phyloP scores from a whole-genome alignment of 75 land plant species.

The Pinus tabuliformis region DNA sequence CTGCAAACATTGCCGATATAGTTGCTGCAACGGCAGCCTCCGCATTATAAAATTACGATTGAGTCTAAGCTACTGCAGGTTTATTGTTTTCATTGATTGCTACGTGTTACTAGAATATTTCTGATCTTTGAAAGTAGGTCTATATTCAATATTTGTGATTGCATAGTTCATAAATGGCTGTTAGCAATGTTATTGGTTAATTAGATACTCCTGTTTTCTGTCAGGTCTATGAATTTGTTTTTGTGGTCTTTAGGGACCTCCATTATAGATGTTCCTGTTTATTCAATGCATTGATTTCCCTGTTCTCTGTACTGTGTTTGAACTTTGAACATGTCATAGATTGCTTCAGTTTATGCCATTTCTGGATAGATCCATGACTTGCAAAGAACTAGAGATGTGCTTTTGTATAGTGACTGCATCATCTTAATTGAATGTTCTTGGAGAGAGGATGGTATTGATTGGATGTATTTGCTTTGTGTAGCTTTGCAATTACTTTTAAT shows the following conservation, averaged over 20 bases:
- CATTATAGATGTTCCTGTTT: background rate
- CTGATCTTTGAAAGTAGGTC: too few species aligned
- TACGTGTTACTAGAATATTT: too few species aligned
- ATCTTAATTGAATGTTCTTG: background rate
- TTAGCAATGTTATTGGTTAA: too few species aligned
- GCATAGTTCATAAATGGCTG: too few species aligned
- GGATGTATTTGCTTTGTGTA: constrained; percentile 18
- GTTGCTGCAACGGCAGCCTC: too few species aligned
- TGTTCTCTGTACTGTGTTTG: background rate
- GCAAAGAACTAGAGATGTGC: background rate
- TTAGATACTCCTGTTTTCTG: too few species aligned
- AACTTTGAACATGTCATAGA: background rate
- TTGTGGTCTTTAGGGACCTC: background rate
- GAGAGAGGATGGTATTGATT: background rate
- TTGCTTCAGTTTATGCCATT: background rate
- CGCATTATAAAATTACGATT: too few species aligned
- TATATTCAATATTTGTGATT: too few species aligned
- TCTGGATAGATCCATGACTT: constrained; percentile 1
- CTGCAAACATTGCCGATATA: too few species aligned
- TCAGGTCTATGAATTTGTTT: background rate
- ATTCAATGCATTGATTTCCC: background rate
- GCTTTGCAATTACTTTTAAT: constrained; percentile 91
- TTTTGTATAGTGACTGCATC: background rate
- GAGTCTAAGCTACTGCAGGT: too few species aligned
- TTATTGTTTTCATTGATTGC: too few species aligned